Percentiles rank a stretch among this genome's conserved stretches.
phyloP scores from a whole-genome alignment of 139 green algal genomes.

The Medakamo hakoo region DNA sequence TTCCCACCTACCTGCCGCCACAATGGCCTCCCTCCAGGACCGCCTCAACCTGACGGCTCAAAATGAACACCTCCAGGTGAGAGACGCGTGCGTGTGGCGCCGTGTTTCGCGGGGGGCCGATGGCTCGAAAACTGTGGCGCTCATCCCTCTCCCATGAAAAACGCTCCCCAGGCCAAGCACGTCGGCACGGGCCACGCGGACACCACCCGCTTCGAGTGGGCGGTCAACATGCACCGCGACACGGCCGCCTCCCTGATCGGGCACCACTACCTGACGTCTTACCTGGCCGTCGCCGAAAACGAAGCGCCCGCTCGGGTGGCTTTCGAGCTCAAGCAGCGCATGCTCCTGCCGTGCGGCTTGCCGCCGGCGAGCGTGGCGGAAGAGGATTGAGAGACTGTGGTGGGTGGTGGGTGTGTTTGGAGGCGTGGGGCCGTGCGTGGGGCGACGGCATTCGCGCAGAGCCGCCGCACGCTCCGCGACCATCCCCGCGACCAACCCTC shows the following conservation, averaged over 20 bases:
- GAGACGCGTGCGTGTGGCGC: background rate
- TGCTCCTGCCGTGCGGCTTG: slow-evolving; percentile 78
- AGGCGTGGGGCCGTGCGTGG: too few species aligned
- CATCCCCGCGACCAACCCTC: too few species aligned
- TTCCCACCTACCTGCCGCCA: slow-evolving; percentile 8
- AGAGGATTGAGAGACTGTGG: slow-evolving; percentile 17
- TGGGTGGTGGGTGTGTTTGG: too few species aligned
- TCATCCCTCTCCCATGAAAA: too few species aligned
- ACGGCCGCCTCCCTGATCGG: slow-evolving; percentile 90
- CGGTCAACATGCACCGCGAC: slow-evolving; percentile 92
- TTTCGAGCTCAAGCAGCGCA: slow-evolving; percentile 83
- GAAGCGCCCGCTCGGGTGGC: slow-evolving; percentile 78
- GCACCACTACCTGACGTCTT: slow-evolving; percentile 69
- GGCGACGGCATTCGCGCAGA: too few species aligned
- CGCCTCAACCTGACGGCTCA: slow-evolving; percentile 97
- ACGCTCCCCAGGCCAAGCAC: slow-evolving; percentile 64
- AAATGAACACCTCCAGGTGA: slow-evolving; percentile 82
- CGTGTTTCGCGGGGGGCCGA: too few species aligned
- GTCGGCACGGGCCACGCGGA: slow-evolving; percentile 90
- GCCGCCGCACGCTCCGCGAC: too few species aligned
- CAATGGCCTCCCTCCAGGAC: slow-evolving; percentile 58
- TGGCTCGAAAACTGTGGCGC: too few species aligned
- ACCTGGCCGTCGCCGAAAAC: slow-evolving; percentile 89
- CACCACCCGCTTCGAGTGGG: slow-evolving; percentile 86
- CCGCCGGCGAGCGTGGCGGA: slow-evolving; percentile 50